Percentiles rank a stretch among this genome's conserved stretches.
Conservation (phyloP, 805 yeast species). For the Tetrapisispora nanseiensis region DNA sequence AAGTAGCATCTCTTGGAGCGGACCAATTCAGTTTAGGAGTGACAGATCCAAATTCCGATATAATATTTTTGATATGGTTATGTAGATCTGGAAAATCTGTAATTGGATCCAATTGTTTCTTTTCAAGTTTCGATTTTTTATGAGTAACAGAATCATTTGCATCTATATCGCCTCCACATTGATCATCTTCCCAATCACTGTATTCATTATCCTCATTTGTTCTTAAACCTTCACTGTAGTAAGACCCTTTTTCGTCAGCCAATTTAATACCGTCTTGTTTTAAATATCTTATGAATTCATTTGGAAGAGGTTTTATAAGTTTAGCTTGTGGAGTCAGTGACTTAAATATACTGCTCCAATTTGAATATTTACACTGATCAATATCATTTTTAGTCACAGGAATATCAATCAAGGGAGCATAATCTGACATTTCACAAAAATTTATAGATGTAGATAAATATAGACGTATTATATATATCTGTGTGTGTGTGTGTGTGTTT, state of each 20-base stretch:
- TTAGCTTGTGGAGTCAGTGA: slow-evolving; percentile 40
- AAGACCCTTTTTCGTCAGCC: slow-evolving; percentile 35
- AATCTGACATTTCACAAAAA: slow-evolving; percentile 4
- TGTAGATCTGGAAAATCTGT: slow-evolving; percentile 53
- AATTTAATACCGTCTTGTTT: slow-evolving; percentile 59
- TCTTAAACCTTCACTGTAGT: slow-evolving; percentile 26
- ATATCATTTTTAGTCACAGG: slow-evolving; percentile 34
- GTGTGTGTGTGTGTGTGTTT: too few species aligned
- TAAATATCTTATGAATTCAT: slow-evolving; percentile 48
- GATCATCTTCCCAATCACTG: slow-evolving; percentile 61
- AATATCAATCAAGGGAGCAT: slow-evolving; percentile 16
- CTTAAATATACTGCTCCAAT: slow-evolving; percentile 50
- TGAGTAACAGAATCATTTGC: slow-evolving; percentile 1
- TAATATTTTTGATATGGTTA: slow-evolving; percentile 34
- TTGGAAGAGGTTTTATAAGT: slow-evolving; percentile 50
- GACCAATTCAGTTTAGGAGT: slow-evolving; percentile 96
- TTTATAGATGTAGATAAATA: too few species aligned
- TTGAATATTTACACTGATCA: slow-evolving; percentile 43
- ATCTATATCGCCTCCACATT: slow-evolving; percentile 25
- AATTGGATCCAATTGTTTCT: slow-evolving; percentile 34
- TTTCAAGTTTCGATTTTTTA: slow-evolving; percentile 5
- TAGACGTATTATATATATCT: too few species aligned
- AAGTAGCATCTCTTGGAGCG: slow-evolving; percentile 86
- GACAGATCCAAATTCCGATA: slow-evolving; percentile 48
- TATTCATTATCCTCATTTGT: slow-evolving; percentile 53